Conservation (phyloP, 305 asterid species). For the Fraxinus dipetala region DNA sequence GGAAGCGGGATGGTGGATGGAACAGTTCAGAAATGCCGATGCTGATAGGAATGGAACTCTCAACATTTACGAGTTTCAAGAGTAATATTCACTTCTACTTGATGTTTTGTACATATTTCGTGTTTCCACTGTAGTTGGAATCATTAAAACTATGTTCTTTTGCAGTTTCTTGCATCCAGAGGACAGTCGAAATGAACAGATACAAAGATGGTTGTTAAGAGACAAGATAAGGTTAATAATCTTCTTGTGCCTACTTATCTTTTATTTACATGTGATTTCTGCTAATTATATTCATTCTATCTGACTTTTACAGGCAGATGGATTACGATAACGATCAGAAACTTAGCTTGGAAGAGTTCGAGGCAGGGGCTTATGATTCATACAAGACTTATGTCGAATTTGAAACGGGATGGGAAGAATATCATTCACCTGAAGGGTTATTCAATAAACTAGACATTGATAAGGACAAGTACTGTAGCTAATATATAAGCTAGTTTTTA, state of each 20-base stretch:
- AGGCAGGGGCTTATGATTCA: slow-evolving; percentile 26
- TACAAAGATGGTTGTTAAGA: slow-evolving; percentile 32
- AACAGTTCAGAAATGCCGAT: slow-evolving; percentile 39
- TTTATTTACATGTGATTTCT: background rate
- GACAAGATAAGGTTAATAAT: slow-evolving; percentile 34
- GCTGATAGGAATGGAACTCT: slow-evolving; percentile 36
- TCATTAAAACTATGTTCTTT: background rate
- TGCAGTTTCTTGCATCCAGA: slow-evolving; percentile 42
- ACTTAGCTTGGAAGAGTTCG: slow-evolving; percentile 30
- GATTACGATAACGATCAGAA: slow-evolving; percentile 29
- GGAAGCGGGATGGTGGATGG: slow-evolving; percentile 43
- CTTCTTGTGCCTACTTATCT: background rate
- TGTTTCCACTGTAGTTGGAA: background rate
- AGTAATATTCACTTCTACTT: slow-evolving; percentile 17
- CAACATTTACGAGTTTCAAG: slow-evolving; percentile 37
- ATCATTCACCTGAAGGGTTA: slow-evolving; percentile 14
- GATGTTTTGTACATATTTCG: background rate
- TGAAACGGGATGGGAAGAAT: slow-evolving; percentile 16
- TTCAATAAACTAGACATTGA: slow-evolving; percentile 30
- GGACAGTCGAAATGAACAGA: slow-evolving; percentile 31
- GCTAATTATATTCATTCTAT: background rate
- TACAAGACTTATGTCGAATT: slow-evolving; percentile 28
- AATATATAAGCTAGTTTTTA: background rate
- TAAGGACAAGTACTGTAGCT: slow-evolving; percentile 27
- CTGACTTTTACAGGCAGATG: slow-evolving; percentile 17